Evolutionary conservation across 2,329 filamentous ascomycete genomes (phyloP), one percentile per base, ranked within the genome.

Genomic region (Celoporthe dispersa): DNA sequence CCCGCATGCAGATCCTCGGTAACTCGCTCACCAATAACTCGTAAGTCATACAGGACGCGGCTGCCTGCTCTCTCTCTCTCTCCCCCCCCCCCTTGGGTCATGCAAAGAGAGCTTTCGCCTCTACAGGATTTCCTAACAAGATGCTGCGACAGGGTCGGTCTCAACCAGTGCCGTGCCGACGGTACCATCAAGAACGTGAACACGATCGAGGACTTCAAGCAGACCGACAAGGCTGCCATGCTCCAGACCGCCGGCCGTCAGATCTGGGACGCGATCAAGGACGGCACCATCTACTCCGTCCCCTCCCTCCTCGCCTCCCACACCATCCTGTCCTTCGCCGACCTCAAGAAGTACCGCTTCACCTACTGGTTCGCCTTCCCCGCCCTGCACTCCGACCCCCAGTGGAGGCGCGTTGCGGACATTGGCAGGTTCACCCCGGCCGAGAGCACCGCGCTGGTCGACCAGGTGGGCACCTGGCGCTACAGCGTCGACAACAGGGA

Each of bases 361-460:
- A 94, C 92, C n/a, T 98, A 98, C 81, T 97, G 97, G 90, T 98
- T 98, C 80, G 95, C 92, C 6, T 99, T 97, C 77, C 96, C 96
- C 0, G 94, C 95, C 22, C 86, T 99, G 60, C 94, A 97, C 78
- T 97, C 95, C 4, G 91, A 95, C 68, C 93, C 94, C 1, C 84
- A 87, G 37, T 99, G 96, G 96, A 91, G 88, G 75, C 84, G 90
- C 66, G 80, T 85, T 1, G 86, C 84, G 2, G 83, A 83, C 11
- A 82, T 88, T 63, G 81, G 84, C 67, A 85, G 80, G 63, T 81
- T 98, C 63, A 88, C 85, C 2, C 78, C 86, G 2, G 83, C 87
- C 72, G 95, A 98, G 80, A 95, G 91, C 70, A 91, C 90, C 2
- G 86, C 89, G 8, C 85, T 99, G 41, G 93, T 94, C 16, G 94